Evolutionary conservation across 345 rosid species (phyloP).

Genomic region (Arabidopsis suecica): DNA sequence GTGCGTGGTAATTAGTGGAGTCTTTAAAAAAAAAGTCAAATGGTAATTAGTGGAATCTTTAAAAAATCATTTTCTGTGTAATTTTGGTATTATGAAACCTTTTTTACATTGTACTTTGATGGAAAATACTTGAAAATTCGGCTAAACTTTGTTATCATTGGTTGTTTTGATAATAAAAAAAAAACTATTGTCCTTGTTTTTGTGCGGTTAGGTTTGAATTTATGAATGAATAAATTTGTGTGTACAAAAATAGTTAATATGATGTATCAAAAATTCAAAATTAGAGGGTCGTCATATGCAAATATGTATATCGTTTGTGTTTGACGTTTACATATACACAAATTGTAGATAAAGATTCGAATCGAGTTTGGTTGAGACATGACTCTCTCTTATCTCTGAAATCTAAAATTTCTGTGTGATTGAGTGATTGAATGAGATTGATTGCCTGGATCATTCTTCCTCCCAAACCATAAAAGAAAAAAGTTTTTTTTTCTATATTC

Average conservation of each 20-base stretch:
- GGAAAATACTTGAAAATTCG: neutral
- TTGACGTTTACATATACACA: constrained; percentile 20
- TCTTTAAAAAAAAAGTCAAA: neutral
- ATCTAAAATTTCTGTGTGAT: constrained; percentile 4
- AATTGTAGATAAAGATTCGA: neutral
- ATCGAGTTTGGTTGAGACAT: constrained; percentile 30
- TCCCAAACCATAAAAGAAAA: constrained; percentile 26
- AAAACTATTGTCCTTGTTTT: neutral
- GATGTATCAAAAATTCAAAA: constrained; percentile 6
- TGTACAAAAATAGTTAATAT: neutral
- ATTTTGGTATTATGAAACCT: neutral
- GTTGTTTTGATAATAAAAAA: neutral
- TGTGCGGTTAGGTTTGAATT: too few relatives aligned
- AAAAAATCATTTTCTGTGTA: too few relatives aligned
- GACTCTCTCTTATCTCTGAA: constrained; percentile 34
- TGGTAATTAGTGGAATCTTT: constrained; percentile 19
- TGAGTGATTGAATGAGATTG: constrained; percentile 46
- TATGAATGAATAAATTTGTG: neutral
- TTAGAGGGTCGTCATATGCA: constrained; percentile 1
- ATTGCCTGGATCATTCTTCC: constrained; percentile 39
- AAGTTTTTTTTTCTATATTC: constrained; percentile 8
- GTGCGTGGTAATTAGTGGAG: neutral
- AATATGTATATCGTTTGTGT: neutral
- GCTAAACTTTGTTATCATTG: neutral
- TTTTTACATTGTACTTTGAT: constrained; percentile 5